Conservation (phyloP, 345 rosid genomes). For the Murraya koenigii region DNA sequence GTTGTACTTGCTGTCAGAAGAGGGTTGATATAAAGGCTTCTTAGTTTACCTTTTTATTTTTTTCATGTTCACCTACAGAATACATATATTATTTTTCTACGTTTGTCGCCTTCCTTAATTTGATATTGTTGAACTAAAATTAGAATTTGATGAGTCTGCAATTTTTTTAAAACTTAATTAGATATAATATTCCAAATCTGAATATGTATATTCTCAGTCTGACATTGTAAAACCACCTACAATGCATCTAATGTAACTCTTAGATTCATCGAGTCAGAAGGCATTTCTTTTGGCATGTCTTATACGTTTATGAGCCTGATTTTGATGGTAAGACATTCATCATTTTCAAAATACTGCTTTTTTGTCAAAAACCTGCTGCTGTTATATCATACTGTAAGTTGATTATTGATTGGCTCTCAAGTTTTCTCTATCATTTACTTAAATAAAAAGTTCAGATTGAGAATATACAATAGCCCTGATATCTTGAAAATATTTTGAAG, state of each 20-base stretch:
- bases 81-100: not conserved
- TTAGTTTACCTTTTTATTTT: not conserved
- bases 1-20: not conserved
- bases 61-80: not conserved
- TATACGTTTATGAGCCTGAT: not conserved
- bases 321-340: not conserved
- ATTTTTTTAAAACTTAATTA: not conserved
- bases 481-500: slow-evolving; percentile 36
- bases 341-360: not conserved
- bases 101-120: not conserved
- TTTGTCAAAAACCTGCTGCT: not conserved
- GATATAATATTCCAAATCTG: not conserved
- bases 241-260: not conserved
- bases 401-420: not conserved
- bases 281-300: not conserved
- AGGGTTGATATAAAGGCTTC: not conserved
- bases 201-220: not conserved
- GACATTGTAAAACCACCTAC: not conserved
- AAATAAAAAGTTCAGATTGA: slow-evolving; percentile 8
- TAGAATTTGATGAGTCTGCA: not conserved
- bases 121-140: not conserved
- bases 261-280: not conserved
- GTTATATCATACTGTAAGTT: not conserved
- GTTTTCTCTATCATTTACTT: slow-evolving; percentile 14
- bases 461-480: slow-evolving; percentile 19